phyloP scores from a whole-genome alignment of 1,139 yeast genomes.

The Blastobotrys apis region DNA sequence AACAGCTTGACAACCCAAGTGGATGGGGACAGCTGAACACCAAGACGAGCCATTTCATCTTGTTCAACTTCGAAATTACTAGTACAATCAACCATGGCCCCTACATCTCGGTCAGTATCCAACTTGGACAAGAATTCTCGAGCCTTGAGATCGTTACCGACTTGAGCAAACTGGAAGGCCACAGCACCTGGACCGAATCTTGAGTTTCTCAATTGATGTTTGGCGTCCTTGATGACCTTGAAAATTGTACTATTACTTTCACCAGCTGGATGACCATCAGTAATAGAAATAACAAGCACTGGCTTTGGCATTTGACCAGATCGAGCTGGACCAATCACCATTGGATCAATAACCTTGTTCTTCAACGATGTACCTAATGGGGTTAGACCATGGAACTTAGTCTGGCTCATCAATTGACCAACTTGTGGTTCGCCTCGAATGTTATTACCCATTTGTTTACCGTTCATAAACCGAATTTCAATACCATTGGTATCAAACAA shows the following conservation, averaged over 20 bases:
- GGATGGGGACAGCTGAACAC: slow-evolving; percentile 33
- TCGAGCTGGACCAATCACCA: slow-evolving; percentile 31
- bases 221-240: slow-evolving; percentile 30
- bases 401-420: slow-evolving; percentile 26
- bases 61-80: slow-evolving; percentile 35
- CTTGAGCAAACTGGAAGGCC: slow-evolving; percentile 37
- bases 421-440: slow-evolving; percentile 31
- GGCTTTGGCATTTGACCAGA: slow-evolving; percentile 30
- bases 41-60: slow-evolving; percentile 34
- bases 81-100: slow-evolving; percentile 35
- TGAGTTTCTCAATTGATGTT: slow-evolving; percentile 24
- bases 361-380: slow-evolving; percentile 33
- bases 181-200: slow-evolving; percentile 34
- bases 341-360: slow-evolving; percentile 32
- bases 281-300: slow-evolving; percentile 32
- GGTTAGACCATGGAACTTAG: slow-evolving; percentile 33
- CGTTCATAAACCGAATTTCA: slow-evolving; percentile 35
- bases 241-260: slow-evolving; percentile 29
- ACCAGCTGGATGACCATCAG: slow-evolving; percentile 37
- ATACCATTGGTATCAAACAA: slow-evolving; percentile 36
- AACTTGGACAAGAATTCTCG: slow-evolving; percentile 32
- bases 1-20: slow-evolving; percentile 34
- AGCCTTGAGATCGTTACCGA: slow-evolving; percentile 35
- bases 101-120: slow-evolving; percentile 33
- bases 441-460: slow-evolving; percentile 28